phyloP scores from a whole-genome alignment of 75 land plant genomes.

The Picea sitchensis region DNA sequence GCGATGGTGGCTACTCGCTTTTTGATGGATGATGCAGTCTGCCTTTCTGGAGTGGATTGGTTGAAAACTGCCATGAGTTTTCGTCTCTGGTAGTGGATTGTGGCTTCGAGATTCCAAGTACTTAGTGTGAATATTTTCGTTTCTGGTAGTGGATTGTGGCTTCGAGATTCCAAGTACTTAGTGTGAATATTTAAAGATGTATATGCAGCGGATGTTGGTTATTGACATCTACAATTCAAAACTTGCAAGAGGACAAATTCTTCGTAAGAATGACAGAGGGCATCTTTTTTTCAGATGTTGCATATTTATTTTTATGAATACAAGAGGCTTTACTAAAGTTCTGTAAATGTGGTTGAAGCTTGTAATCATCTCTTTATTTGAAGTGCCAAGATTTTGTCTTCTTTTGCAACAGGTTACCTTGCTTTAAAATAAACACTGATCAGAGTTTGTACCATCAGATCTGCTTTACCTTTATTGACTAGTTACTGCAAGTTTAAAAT shows the following conservation, averaged over 20 bases:
- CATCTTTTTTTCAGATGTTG: neutral
- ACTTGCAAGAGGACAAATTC: neutral
- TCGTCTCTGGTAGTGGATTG: neutral
- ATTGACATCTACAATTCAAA: neutral
- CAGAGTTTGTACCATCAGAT: neutral
- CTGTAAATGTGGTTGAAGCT: neutral
- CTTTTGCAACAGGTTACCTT: neutral
- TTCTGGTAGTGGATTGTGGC: neutral
- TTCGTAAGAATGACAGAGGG: neutral
- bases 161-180: neutral
- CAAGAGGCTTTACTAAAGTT: neutral
- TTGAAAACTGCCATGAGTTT: neutral
- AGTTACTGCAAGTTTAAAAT: neutral
- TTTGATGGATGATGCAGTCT: neutral
- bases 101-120: neutral
- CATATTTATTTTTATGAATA: neutral
- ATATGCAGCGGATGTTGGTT: neutral
- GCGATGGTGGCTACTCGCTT: neutral
- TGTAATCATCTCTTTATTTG: neutral
- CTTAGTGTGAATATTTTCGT: neutral
- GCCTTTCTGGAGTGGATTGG: neutral
- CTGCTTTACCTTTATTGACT: neutral
- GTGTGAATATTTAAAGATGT: neutral
- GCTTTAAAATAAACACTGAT: neutral
- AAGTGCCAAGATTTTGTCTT: neutral